Percentiles rank a stretch among this genome's conserved stretches.
Conservation (phyloP, 2,329 filamentous ascomycete species). For the Diatrype stigma region DNA sequence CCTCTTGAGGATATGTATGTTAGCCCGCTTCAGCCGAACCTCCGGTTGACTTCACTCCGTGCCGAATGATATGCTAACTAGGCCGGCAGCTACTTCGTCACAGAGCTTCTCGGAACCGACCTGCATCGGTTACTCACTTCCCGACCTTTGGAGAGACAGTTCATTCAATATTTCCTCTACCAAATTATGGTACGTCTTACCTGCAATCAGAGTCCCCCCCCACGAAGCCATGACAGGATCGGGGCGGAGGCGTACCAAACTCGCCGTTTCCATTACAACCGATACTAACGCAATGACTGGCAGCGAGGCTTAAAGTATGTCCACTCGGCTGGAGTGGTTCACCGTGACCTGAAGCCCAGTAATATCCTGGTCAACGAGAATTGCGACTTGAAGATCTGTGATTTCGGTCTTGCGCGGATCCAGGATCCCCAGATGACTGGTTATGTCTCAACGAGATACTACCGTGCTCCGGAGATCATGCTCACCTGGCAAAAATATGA, state of each 20-base stretch:
- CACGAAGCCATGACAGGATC: neutral
- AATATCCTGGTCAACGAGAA: slow-evolving; percentile 99
- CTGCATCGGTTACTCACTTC: slow-evolving; percentile 93
- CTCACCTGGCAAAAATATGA: slow-evolving; percentile 99
- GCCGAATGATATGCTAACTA: slow-evolving; percentile 14
- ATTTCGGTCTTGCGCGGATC: slow-evolving; percentile 94
- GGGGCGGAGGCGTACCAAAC: neutral
- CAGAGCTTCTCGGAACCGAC: slow-evolving; percentile 94
- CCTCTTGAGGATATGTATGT: slow-evolving; percentile 95
- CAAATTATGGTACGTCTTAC: slow-evolving; percentile 78
- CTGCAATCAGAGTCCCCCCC: neutral
- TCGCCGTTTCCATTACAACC: neutral
- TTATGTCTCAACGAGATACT: slow-evolving; percentile 98
- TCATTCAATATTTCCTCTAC: slow-evolving; percentile 99
- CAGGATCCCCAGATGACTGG: slow-evolving; percentile 99
- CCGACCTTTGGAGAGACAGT: slow-evolving; percentile 95
- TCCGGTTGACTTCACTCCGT: slow-evolving; percentile 1
- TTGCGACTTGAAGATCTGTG: slow-evolving; percentile 98
- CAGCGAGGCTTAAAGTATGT: slow-evolving; percentile 98
- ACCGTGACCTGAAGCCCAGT: slow-evolving; percentile 95
- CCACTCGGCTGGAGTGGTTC: slow-evolving; percentile 95
- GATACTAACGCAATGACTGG: slow-evolving; percentile 6
- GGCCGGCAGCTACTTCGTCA: slow-evolving; percentile 81
- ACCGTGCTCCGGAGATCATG: slow-evolving; percentile 98
- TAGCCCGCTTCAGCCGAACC: slow-evolving; percentile 7